Conservation (phyloP, 805 yeast species). For the Monosporozyma solicola region DNA sequence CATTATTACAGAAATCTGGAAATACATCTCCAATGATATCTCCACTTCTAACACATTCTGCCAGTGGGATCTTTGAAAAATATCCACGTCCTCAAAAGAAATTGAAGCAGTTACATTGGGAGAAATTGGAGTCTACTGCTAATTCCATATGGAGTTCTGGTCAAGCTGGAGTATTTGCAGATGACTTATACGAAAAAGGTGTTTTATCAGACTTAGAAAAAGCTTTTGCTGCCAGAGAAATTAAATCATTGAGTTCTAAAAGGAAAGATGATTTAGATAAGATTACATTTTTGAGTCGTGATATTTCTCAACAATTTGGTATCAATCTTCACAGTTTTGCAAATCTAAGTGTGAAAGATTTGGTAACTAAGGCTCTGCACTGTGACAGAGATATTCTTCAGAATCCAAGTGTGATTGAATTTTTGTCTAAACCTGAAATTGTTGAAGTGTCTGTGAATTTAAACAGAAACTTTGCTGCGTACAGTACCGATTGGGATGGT, state of each 20-base stretch:
- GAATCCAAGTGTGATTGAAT: constrained; percentile 72
- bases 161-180: constrained; percentile 48
- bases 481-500: constrained; percentile 59
- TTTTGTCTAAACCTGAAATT: constrained; percentile 66
- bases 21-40: constrained; percentile 16
- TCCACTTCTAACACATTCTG: constrained; percentile 29
- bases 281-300: constrained; percentile 66
- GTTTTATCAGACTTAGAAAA: constrained; percentile 75
- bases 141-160: constrained; percentile 79
- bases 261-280: constrained; percentile 45
- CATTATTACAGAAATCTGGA: constrained; percentile 11
- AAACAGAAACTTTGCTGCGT: constrained; percentile 70
- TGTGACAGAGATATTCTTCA: constrained; percentile 68
- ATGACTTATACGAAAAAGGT: constrained; percentile 64
- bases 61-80: constrained; percentile 33
- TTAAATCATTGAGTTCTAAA: constrained; percentile 39
- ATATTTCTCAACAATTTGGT: constrained; percentile 89
- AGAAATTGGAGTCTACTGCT: constrained; percentile 73
- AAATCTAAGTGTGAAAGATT: constrained; percentile 48
- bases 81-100: constrained; percentile 65
- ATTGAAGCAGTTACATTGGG: constrained; percentile 96
- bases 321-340: constrained; percentile 81
- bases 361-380: constrained; percentile 60
- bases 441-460: constrained; percentile 65
- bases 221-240: constrained; percentile 77